Evolutionary conservation across 345 rosid species (phyloP).

Genomic region (Camelina laxa): DNA sequence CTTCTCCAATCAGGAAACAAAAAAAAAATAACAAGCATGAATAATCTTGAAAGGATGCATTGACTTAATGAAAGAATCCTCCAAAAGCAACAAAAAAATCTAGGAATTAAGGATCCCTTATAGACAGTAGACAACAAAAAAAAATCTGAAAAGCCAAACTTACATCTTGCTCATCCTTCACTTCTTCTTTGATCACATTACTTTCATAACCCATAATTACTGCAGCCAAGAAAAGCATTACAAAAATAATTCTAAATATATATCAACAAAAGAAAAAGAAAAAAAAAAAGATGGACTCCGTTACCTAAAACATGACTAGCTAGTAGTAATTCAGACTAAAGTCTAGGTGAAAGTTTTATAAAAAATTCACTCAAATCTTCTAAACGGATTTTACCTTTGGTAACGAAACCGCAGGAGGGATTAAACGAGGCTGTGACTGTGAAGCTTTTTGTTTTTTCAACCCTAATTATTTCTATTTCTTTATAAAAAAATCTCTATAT

Average conservation of each 20-base stretch:
- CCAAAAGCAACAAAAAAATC: not conserved
- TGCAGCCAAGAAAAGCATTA: too few species aligned
- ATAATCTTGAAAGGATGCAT: not conserved
- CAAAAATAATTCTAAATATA: too few species aligned
- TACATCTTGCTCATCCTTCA: too few species aligned
- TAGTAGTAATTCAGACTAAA: not conserved
- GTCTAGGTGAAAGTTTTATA: not conserved
- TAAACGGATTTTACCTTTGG: not conserved
- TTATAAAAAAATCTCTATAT: too few species aligned
- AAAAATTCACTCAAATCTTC: not conserved
- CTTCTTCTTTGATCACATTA: too few species aligned
- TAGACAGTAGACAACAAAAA: too few species aligned
- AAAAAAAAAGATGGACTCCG: too few species aligned
- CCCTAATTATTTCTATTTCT: not conserved
- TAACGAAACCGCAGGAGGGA: not conserved
- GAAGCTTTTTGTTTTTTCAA: not conserved
- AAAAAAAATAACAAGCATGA: not conserved
- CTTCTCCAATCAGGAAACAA: not conserved
- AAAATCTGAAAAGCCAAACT: too few species aligned
- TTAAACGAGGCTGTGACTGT: not conserved
- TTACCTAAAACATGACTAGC: not conserved
- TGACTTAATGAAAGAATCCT: conserved; percentile 6
- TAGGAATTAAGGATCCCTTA: too few species aligned
- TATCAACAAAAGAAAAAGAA: too few species aligned
- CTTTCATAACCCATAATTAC: too few species aligned